A percentile compares a stretch with the other conserved stretches of the same genome.
These are phyloP conservation scores for Tolypocladium tropicale DNA, from an alignment of 2,329 filamentous ascomycete genomes.

Conservation along the genomic window DNA sequence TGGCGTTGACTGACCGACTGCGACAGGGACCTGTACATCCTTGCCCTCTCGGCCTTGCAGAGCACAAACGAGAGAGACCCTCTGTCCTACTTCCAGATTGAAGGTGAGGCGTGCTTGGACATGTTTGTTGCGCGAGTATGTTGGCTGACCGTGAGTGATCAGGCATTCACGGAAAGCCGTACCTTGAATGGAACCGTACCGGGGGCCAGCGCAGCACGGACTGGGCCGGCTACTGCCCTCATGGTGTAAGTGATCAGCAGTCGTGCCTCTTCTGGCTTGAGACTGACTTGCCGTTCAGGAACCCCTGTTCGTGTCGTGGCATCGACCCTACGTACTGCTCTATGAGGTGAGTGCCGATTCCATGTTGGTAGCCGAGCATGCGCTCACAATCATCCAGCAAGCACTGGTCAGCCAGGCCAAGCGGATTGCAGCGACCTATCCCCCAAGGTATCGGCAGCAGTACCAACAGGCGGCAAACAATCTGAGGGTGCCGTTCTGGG, in stretches of 20 bases:
- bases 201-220: slow-evolving; percentile 17
- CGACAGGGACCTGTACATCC: slow-evolving; percentile 40
- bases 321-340: slow-evolving; percentile 42
- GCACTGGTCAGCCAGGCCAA: slow-evolving; percentile 35
- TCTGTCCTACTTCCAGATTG: slow-evolving; percentile 39
- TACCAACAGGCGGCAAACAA: slow-evolving; percentile 35
- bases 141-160: background rate
- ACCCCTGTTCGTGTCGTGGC: slow-evolving; percentile 42
- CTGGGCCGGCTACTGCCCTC: slow-evolving; percentile 36
- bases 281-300: slow-evolving; percentile 23
- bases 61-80: slow-evolving; percentile 26
- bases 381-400: slow-evolving; percentile 25
- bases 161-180: slow-evolving; percentile 33
- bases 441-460: slow-evolving; percentile 14
- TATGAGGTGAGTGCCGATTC: slow-evolving; percentile 34
- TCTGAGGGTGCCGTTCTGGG: slow-evolving; percentile 43
- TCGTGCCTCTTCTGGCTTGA: background rate
- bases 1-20: background rate
- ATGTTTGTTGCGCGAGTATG: background rate
- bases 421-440: slow-evolving; percentile 34
- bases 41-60: slow-evolving; percentile 33
- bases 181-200: slow-evolving; percentile 29
- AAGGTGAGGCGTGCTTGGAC: slow-evolving; percentile 20
- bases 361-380: background rate
- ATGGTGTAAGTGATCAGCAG: slow-evolving; percentile 24